A percentile compares a stretch with the other conserved stretches of the same genome.
These are phyloP conservation scores for Pholiota conissans DNA, from an alignment of 768 basidiomycete species.

Conservation along the genomic window DNA sequence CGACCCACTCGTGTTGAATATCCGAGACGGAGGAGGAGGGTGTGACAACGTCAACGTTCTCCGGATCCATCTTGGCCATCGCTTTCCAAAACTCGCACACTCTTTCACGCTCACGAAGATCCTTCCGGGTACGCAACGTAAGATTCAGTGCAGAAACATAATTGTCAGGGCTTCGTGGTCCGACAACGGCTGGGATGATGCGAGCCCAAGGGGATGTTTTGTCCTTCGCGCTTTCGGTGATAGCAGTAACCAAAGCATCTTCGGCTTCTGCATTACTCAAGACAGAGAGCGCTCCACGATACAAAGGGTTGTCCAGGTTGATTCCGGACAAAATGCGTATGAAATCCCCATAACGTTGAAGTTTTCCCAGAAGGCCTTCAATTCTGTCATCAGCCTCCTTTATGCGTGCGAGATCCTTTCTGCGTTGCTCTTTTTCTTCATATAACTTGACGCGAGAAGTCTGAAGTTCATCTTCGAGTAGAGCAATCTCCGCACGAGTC, in stretches of 20 bases:
- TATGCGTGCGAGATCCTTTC: constrained; percentile 8
- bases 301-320: constrained; percentile 31
- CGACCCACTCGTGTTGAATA: constrained; percentile 25
- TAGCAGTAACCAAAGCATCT: constrained; percentile 41
- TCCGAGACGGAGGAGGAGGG: constrained; percentile 39
- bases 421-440: constrained; percentile 1
- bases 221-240: constrained; percentile 39
- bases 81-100: constrained; percentile 44
- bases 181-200: constrained; percentile 34
- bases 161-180: constrained; percentile 37
- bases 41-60: constrained; percentile 26
- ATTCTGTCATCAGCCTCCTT: constrained; percentile 28
- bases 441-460: not conserved
- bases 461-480: constrained; percentile 5
- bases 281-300: constrained; percentile 27
- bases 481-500: not conserved
- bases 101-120: constrained; percentile 38
- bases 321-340: constrained; percentile 37
- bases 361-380: constrained; percentile 21
- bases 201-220: constrained; percentile 42
- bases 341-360: constrained; percentile 33
- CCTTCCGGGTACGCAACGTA: constrained; percentile 42
- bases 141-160: constrained; percentile 47
- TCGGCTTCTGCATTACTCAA: constrained; percentile 35
- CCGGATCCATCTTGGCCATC: constrained; percentile 31